Base-by-base conservation (phyloP, 768 basidiomycete species). In the Rhodosporidiobolus odoratus region DNA sequence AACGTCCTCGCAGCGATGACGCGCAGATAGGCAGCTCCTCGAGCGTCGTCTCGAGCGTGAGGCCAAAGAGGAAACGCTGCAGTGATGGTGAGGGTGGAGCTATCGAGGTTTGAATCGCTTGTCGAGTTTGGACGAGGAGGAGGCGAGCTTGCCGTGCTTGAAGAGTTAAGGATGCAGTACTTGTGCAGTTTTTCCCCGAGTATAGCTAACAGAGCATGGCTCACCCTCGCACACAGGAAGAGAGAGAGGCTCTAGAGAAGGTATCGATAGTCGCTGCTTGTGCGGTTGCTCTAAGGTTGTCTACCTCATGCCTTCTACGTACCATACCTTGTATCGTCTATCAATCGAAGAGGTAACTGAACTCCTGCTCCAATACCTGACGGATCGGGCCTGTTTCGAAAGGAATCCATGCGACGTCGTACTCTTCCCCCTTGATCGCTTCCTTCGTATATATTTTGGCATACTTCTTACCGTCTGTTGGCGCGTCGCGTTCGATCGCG, bases 371-470 rank as follows among this genome's bases (percentile, higher is more conserved):
- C 6, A 72, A 58, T 8, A 65, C 71, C 8, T 25, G 41, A 6
- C 71, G 30, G 0, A 72, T 50, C 35, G 71, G 52, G 1, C 27
- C 41, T 30, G 53, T 65, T 52, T 72, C 62, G 53, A 65, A 72
- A 4, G 43, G 56, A 34, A 72, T n/a, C 66, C 65, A 72, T 23
- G 59, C 66, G 27, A 68, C 38, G 27, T 72, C 66, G 32, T 54
- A 63, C 58, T 67, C 66, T 7, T 35, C n/a, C 0, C 71, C 71
- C 34, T 64, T 64, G 48, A 72, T 61, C 6, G 58, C 58, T 38
- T 68, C 71, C 38, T 72, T 72, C 62, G 66, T 48, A 62, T 72
- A 72, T 30, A 72, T 37, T 58, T 72, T 72, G 23, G 71, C 71
- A 12, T 65, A 62, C 38, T 52, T 59, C 37, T 48, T 59, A 1